These are phyloP conservation scores for Pichia sp. DNA, from an alignment of 1,139 yeast species.

Conservation along the genomic window DNA sequence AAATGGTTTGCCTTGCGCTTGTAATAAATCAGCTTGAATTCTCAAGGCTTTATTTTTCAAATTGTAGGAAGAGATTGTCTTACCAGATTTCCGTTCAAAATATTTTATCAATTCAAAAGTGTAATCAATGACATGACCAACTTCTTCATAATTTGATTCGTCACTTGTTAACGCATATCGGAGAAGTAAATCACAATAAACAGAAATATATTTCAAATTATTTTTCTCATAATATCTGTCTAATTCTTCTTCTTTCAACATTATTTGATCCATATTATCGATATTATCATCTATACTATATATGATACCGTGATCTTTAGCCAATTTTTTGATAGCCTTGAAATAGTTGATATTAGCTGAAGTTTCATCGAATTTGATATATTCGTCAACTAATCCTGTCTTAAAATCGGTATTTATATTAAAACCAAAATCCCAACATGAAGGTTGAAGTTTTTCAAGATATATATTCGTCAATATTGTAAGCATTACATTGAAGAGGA, in stretches of 20 bases:
- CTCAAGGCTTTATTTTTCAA: constrained; percentile 27
- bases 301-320: constrained; percentile 17
- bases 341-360: constrained; percentile 25
- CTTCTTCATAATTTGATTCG: constrained; percentile 13
- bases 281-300: constrained; percentile 11
- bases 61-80: constrained; percentile 19
- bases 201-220: constrained; percentile 22
- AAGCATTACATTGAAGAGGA: constrained; percentile 28
- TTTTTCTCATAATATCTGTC: constrained; percentile 21
- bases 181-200: constrained; percentile 27
- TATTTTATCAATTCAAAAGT: constrained; percentile 19
- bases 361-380: constrained; percentile 22
- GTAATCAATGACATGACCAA: constrained; percentile 13
- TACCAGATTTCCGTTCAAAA: constrained; percentile 14
- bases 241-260: constrained; percentile 18
- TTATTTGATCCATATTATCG: constrained; percentile 10
- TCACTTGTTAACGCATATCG: constrained; percentile 27
- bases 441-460: constrained; percentile 22
- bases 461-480: constrained; percentile 26
- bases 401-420: constrained; percentile 25
- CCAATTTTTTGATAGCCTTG: constrained; percentile 19
- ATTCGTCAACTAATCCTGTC: constrained; percentile 28
- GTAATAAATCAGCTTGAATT: constrained; percentile 24
- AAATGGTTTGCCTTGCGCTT: constrained; percentile 10
- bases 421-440: constrained; percentile 26